Percentiles rank a stretch among this genome's conserved stretches.
These are phyloP conservation scores for Rhizoclosmatium globosum DNA, from an alignment of 192 early-diverging fungal species.

Conservation along the genomic window DNA sequence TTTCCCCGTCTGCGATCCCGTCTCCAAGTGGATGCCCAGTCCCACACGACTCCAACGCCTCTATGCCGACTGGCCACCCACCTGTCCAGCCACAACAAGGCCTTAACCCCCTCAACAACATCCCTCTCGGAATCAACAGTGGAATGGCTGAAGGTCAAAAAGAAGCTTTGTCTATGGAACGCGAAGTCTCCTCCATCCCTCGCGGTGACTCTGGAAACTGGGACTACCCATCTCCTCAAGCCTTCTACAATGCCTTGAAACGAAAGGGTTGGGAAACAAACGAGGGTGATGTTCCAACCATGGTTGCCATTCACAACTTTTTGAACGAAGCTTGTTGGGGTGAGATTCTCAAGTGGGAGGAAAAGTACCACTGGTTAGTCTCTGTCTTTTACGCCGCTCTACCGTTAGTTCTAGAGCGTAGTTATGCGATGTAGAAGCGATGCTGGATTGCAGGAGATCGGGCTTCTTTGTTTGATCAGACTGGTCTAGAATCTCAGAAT, in stretches of 20 bases:
- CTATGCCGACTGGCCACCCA: neutral
- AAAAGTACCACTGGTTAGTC: constrained; percentile 43
- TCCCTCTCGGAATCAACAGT: constrained; percentile 47
- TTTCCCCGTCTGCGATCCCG: neutral
- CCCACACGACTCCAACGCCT: constrained; percentile 1
- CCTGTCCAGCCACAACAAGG: neutral
- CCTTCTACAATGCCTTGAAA: constrained; percentile 96
- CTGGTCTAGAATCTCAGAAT: no score
- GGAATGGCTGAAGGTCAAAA: constrained; percentile 37
- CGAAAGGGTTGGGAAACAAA: constrained; percentile 88
- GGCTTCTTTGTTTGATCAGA: neutral
- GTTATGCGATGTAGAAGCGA: no score
- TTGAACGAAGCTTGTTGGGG: constrained; percentile 93
- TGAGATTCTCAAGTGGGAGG: constrained; percentile 87
- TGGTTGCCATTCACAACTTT: constrained; percentile 93
- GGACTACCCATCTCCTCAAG: constrained; percentile 80
- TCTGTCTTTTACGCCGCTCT: constrained; percentile 44
- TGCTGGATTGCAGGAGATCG: no score
- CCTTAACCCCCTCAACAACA: constrained; percentile 51
- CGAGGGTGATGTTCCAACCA: constrained; percentile 84
- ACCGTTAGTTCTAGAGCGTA: neutral
- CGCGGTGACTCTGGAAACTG: constrained; percentile 73
- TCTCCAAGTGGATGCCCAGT: constrained; percentile 17
- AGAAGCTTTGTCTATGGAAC: constrained; percentile 60
- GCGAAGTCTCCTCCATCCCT: constrained; percentile 83